A percentile compares a stretch with the other conserved stretches of the same genome.
phyloP scores from a whole-genome alignment of 208 protist species.

The Leishmania aethiopica region DNA sequence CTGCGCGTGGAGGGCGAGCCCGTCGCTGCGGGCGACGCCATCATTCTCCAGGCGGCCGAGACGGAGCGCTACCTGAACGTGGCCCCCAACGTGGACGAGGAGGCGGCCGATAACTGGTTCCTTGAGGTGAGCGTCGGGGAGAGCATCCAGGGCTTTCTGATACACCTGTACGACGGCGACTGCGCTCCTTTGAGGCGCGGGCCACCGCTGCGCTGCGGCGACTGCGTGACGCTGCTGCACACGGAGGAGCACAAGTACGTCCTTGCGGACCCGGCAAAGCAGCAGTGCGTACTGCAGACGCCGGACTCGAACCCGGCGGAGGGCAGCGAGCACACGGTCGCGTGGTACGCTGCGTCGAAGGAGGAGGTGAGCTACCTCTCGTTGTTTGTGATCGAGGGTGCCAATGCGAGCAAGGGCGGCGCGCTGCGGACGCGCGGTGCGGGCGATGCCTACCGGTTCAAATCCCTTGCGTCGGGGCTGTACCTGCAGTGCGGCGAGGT shows the following conservation, averaged over 20 bases:
- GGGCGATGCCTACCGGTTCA: slow-evolving; percentile 41
- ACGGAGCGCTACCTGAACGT: slow-evolving; percentile 46
- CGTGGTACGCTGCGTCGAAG: slow-evolving; percentile 29
- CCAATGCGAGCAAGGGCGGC: slow-evolving; percentile 47
- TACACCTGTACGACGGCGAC: slow-evolving; percentile 61
- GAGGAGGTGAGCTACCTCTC: slow-evolving; percentile 52
- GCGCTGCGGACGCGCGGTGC: slow-evolving; percentile 34
- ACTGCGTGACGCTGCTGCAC: slow-evolving; percentile 65
- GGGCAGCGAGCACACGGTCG: slow-evolving; percentile 19
- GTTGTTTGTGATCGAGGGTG: slow-evolving; percentile 53
- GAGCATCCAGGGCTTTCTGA: slow-evolving; percentile 47
- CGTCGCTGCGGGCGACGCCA: slow-evolving; percentile 50
- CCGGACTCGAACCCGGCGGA: slow-evolving; percentile 21
- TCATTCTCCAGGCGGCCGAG: slow-evolving; percentile 50
- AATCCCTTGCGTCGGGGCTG: slow-evolving; percentile 43
- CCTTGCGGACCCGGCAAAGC: slow-evolving; percentile 26
- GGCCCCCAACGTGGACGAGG: slow-evolving; percentile 27
- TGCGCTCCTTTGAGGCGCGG: slow-evolving; percentile 23
- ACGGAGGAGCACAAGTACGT: slow-evolving; percentile 61
- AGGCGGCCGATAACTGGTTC: slow-evolving; percentile 29
- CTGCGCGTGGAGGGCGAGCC: slow-evolving; percentile 67
- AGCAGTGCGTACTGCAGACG: slow-evolving; percentile 31
- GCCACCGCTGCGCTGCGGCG: slow-evolving; percentile 54
- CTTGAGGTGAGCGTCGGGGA: slow-evolving; percentile 48
- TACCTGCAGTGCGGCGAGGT: slow-evolving; percentile 42